These are phyloP conservation scores for Saturnispora ahearnii DNA, from an alignment of 805 yeast genomes.

Conservation along the genomic window DNA sequence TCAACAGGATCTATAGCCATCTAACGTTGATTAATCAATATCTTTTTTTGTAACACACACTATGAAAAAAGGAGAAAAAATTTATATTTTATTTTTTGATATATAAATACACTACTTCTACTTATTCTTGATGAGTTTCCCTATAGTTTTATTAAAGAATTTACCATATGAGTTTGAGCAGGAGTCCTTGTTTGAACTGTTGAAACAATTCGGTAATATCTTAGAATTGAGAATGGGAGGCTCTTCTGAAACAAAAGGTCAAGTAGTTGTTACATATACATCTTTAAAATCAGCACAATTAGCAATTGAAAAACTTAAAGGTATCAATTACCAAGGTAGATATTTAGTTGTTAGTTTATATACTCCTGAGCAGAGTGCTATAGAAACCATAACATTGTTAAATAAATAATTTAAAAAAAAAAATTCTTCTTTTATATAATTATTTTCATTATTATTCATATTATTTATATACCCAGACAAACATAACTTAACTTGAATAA, in stretches of 20 bases:
- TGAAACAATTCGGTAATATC: constrained; percentile 48
- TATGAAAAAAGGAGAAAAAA: not conserved
- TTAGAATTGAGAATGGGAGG: constrained; percentile 42
- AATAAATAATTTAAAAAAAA: constrained; percentile 1
- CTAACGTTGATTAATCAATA: not conserved
- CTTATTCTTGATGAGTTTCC: constrained; percentile 17
- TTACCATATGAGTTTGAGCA: constrained; percentile 43
- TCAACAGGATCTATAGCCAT: constrained; percentile 12
- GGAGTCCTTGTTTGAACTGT: constrained; percentile 40
- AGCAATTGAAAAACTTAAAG: constrained; percentile 49
- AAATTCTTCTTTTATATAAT: not conserved
- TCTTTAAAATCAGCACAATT: constrained; percentile 38
- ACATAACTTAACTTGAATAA: not conserved
- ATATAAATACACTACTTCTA: too few species aligned
- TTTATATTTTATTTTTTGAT: not conserved
- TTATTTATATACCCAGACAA: not conserved
- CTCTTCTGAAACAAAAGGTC: constrained; percentile 36
- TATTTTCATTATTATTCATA: not conserved
- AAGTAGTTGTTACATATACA: constrained; percentile 47
- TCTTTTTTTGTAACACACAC: not conserved
- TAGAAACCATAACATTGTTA: constrained; percentile 6
- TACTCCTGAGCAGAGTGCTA: constrained; percentile 31
- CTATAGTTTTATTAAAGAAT: constrained; percentile 43
- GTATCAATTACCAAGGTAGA: constrained; percentile 50
- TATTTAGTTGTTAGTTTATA: constrained; percentile 46